phyloP scores from a whole-genome alignment of 345 rosid species.

The Ceriops tagal region DNA sequence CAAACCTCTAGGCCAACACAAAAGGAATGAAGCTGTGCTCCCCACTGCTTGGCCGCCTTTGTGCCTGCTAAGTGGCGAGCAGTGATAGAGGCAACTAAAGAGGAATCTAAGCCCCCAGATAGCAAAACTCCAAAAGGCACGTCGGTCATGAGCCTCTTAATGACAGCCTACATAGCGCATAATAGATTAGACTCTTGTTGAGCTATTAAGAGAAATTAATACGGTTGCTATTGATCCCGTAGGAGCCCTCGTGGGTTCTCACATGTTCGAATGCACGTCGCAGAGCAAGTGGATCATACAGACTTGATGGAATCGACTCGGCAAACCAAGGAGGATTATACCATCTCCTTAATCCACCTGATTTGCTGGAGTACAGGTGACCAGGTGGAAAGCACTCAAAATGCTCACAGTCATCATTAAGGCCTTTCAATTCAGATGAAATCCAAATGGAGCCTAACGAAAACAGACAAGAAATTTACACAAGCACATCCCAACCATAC shows the following conservation, averaged over 20 bases:
- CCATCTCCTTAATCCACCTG: slow-evolving; percentile 68
- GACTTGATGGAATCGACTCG: slow-evolving; percentile 57
- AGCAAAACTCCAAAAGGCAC: slow-evolving; percentile 91
- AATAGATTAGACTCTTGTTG: background rate
- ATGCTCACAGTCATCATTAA: slow-evolving; percentile 85
- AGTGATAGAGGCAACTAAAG: slow-evolving; percentile 79
- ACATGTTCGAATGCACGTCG: slow-evolving; percentile 73
- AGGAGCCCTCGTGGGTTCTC: slow-evolving; percentile 6
- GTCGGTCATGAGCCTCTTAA: slow-evolving; percentile 87
- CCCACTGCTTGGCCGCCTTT: slow-evolving; percentile 76
- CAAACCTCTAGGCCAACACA: slow-evolving; percentile 87
- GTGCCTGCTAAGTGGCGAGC: slow-evolving; percentile 74
- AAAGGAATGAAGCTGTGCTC: slow-evolving; percentile 81
- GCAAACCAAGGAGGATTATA: slow-evolving; percentile 87
- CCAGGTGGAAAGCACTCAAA: slow-evolving; percentile 89
- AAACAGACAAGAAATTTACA: background rate
- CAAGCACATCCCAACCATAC: no score
- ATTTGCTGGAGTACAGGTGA: slow-evolving; percentile 82
- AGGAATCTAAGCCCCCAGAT: slow-evolving; percentile 95
- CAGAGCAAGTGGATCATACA: slow-evolving; percentile 77
- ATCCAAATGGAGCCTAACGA: slow-evolving; percentile 72
- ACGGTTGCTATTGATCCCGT: background rate
- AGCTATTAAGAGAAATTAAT: no score
- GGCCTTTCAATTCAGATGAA: slow-evolving; percentile 85
- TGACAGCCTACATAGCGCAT: slow-evolving; percentile 59